Evolutionary conservation across 257 asterid species (phyloP), one percentile per base, ranked within the genome.

Genomic region (Nicotiana noctiflora): DNA sequence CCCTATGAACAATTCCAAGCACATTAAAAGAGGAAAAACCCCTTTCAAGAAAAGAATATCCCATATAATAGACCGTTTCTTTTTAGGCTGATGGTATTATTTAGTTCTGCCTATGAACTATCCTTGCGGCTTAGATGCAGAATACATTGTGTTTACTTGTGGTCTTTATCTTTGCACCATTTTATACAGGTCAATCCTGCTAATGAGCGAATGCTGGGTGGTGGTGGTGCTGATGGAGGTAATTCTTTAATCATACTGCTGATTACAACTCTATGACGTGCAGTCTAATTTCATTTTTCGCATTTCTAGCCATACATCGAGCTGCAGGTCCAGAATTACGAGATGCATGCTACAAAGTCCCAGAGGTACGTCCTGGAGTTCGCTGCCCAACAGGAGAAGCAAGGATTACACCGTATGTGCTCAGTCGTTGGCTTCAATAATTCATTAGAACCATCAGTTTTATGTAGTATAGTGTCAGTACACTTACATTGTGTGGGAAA

Each of bases 311-410:
- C 82, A 90, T 94, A 86, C 99, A 96, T 87, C 88, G 91, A 82
- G 98, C 98, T 83, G 98, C 99, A 74, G 98, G 98, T 79, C 95
- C 98, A 56, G 96, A 94, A 76, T 85, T 96, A 59, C 83, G 87
- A 80, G 92, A 85, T 76, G 97, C 97, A 19, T 96, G 98, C 90
- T 90, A 89, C 76, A 59, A 85, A 81, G 97, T 89, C 80, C 93
- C 88, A 59, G 95, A 96, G 91, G 98, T 92, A 53, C 89, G 82
- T 84, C 94, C 90, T 51, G 95, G 96, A 80, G 89, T 96, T 80
- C 95, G 99, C 59, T 96, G 99, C 84, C 99, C 99, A 79, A 90
- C 93, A 9, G 99, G 99, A 83, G 98, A 96, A 96, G 99, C 99
- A 56, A 94, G 94, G 86, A 94, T 96, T 87, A 94, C 99, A 15